Evolutionary conservation across 495 filamentous ascomycete species (phyloP), one percentile per base, ranked within the genome.

Genomic region (Trichoderma reesei): DNA sequence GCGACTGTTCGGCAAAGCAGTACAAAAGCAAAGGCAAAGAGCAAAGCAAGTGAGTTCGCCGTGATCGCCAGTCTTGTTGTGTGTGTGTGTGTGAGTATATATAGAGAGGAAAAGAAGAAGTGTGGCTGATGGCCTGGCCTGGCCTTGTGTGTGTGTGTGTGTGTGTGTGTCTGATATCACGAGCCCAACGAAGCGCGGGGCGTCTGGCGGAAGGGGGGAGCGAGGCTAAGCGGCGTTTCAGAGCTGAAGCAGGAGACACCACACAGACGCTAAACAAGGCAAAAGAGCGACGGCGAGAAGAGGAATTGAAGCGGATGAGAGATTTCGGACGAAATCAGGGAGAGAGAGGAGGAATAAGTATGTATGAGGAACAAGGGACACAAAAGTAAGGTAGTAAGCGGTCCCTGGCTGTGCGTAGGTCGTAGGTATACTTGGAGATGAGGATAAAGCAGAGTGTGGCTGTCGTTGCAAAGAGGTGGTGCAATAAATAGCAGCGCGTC

Each of bases 211-310:
- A n/a, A n/a, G 31, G 26, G 51, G 11, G 51, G 48, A 16, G 18
- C 20, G 31, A 56, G 51, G 8, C 51, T 33, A 56, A n/a, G 26
- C 51, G 51, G 13, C 20, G 51, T 56, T 56, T 56, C 51, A 56
- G 51, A 56, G 51, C 20, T 56, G 51, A 56, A 56, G 51, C 51
- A 56, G 34, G 51, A 26, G 51, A 56, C n/a, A 33, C 51, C 51
- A 39, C 4, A 10, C 37, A 5, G 37, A 39, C 37, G 37, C 37
- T 39, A 39, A 39, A 39, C 5, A 39, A 4, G 37, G 4, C 37
- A 39, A 39, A 39, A 4, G 37, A 10, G 37, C 10, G 37, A 39
- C 16, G 4, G 11, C 6, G 42, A n/a, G 42, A n/a, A 46, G 16
- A 5, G 42, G 16, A 46, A n/a, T n/a, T n/a, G 42, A 46, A 46